phyloP scores from a whole-genome alignment of 371 early-diverging fungal genomes.

The Mucor saturninus region DNA sequence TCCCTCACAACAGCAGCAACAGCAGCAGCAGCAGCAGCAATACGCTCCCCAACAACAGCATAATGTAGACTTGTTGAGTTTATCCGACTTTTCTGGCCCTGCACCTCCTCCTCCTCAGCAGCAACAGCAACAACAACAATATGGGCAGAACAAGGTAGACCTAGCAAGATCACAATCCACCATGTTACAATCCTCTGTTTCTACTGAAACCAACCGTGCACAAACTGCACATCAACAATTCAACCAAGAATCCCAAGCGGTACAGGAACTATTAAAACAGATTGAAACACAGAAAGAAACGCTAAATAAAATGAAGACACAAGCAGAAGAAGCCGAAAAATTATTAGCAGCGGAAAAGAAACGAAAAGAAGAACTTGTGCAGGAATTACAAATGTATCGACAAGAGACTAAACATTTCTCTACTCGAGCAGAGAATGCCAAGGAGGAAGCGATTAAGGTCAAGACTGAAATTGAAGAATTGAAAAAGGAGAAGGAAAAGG shows the following conservation, averaged over 20 bases:
- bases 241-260: constrained; percentile 28
- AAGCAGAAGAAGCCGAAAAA: constrained; percentile 44
- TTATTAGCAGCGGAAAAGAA: constrained; percentile 34
- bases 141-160: neutral
- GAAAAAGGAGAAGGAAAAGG: constrained; percentile 17
- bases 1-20: constrained; percentile 10
- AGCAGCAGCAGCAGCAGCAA: neutral
- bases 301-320: constrained; percentile 33
- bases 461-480: constrained; percentile 33
- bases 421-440: constrained; percentile 35
- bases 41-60: constrained; percentile 13
- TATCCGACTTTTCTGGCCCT: constrained; percentile 17
- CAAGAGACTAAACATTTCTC: constrained; percentile 43
- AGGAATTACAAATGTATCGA: constrained; percentile 38
- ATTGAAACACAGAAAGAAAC: constrained; percentile 38
- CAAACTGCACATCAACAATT: constrained; percentile 32
- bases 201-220: constrained; percentile 25
- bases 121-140: neutral
- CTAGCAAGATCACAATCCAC: constrained; percentile 14
- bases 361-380: constrained; percentile 35
- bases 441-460: constrained; percentile 22
- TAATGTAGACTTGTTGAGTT: constrained; percentile 33
- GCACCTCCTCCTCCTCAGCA: constrained; percentile 13
- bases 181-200: constrained; percentile 23
- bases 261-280: constrained; percentile 31